Base-by-base conservation (phyloP, 2,329 filamentous ascomycete genomes). In the Tolypocladium tropicale region DNA sequence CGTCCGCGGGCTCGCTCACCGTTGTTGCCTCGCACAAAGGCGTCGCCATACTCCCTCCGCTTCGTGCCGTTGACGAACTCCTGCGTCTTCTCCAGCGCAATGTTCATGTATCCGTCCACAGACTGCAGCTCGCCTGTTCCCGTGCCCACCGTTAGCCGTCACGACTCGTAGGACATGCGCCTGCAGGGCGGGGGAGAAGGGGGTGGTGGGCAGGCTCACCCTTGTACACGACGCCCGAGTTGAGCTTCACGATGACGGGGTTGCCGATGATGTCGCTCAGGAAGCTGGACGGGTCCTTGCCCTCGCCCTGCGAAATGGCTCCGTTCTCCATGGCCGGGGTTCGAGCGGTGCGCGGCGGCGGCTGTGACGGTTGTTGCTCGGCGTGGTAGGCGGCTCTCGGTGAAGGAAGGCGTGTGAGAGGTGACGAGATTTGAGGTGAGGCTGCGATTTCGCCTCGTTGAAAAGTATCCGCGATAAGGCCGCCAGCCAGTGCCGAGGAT, bases 41-140 rank as follows among this genome's bases (percentile, higher is more conserved):
- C 90, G 77, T 97, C 93, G 9, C 93, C 93, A 70, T 96, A 96
- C 55, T 83, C 88, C 65, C 89, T 82, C 65, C 88, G 82, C 73
- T 93, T 84, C 61, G 85, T 82, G 46, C 92, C 93, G 67, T 95
- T 88, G 63, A 96, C 88, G 64, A 86, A 91, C 74, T 99, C 94
- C 62, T 90, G 86, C 23, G 91, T 95, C 75, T 96, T 94, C 73
- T 99, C 94, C 33, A 99, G 82, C 14, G 94, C 93, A 70, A 99
- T 96, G 76, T 99, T 99, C 94, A 99, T 99, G 76, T 97, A 99
- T 54, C 94, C 94, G 72, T 99, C 94, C 53, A 99, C 93, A 0
- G 92, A 96, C 71, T 97, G 92, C 39, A 97, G 81, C 70, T 96
- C 91, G 64, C 94, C 93, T 96, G 60, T 50, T 12, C 9, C 16